Evolutionary conservation across 1,284 basidiomycete species (phyloP).

Genomic region (Moesziomyces sp.): DNA sequence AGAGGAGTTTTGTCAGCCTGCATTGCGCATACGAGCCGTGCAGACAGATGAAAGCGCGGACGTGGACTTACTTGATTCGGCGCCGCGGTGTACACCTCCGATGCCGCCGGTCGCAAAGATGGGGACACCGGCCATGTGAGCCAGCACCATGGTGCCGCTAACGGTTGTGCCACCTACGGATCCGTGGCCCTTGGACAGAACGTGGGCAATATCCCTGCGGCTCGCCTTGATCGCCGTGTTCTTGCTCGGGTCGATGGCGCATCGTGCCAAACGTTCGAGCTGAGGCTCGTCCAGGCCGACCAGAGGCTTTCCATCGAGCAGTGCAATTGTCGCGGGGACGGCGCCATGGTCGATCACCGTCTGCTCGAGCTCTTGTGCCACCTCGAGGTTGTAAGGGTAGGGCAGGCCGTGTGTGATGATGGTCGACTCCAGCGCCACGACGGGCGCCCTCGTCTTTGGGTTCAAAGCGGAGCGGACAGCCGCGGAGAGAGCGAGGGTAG

Average conservation of each 20-base stretch:
- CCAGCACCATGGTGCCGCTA: constrained; percentile 75
- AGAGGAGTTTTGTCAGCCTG: background rate
- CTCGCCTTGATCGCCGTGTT: constrained; percentile 78
- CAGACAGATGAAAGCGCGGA: background rate
- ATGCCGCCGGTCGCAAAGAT: constrained; percentile 69
- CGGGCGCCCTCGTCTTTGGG: constrained; percentile 50
- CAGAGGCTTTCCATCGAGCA: constrained; percentile 84
- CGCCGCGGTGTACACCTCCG: constrained; percentile 93
- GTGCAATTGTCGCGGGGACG: constrained; percentile 88
- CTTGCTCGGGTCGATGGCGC: constrained; percentile 59
- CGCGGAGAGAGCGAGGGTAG: constrained; percentile 18
- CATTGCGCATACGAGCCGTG: background rate
- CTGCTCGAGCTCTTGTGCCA: constrained; percentile 79
- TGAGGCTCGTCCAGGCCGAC: constrained; percentile 80
- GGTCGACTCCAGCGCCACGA: constrained; percentile 77
- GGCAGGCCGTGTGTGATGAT: constrained; percentile 84
- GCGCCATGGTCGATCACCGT: constrained; percentile 82
- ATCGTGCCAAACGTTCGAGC: constrained; percentile 77
- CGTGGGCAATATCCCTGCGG: constrained; percentile 84
- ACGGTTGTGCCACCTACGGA: constrained; percentile 89
- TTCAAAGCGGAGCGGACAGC: constrained; percentile 29
- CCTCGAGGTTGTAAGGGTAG: constrained; percentile 79
- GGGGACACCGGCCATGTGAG: constrained; percentile 63
- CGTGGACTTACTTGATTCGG: constrained; percentile 77
- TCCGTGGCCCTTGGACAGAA: constrained; percentile 74